Percentiles rank a stretch among this genome's conserved stretches.
These are phyloP conservation scores for Rhizopus arrhizus DNA, from an alignment of 371 early-diverging fungal species.

Conservation along the genomic window DNA sequence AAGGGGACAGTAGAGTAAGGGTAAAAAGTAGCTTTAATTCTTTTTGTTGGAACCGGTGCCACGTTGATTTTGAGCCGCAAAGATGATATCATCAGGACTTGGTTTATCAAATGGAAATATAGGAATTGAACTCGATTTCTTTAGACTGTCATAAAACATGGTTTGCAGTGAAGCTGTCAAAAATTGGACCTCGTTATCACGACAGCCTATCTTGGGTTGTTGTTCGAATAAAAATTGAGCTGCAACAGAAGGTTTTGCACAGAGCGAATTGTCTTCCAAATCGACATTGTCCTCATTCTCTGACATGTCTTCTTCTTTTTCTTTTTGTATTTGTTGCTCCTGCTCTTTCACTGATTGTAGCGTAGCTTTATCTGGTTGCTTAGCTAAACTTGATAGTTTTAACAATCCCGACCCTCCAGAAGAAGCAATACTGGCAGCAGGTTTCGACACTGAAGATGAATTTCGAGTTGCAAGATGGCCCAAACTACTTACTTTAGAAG, in stretches of 20 bases:
- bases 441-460: not conserved
- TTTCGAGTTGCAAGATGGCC: slow-evolving; percentile 26
- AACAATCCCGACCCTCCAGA: not conserved
- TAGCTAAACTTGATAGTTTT: not conserved
- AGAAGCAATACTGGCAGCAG: not conserved
- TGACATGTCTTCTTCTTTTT: not conserved
- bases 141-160: slow-evolving; percentile 32
- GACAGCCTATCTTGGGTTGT: slow-evolving; percentile 2
- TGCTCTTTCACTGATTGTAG: not conserved
- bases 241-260: slow-evolving; percentile 48
- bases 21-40: not conserved
- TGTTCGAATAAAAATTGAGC: slow-evolving; percentile 49
- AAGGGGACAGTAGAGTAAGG: slow-evolving; percentile 6
- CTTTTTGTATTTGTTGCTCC: not conserved
- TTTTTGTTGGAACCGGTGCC: slow-evolving; percentile 21
- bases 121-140: slow-evolving; percentile 24
- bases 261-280: slow-evolving; percentile 23
- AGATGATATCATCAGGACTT: slow-evolving; percentile 84
- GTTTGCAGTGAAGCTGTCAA: slow-evolving; percentile 12
- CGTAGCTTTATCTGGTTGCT: not conserved
- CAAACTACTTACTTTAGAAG: slow-evolving; percentile 15
- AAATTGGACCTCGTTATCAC: not conserved
- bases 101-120: slow-evolving; percentile 74
- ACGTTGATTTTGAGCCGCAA: slow-evolving; percentile 61
- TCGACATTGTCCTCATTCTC: too few species aligned